These are phyloP conservation scores for Sordariomycetes sp. DNA, from an alignment of 2,329 filamentous ascomycete species.

Conservation along the genomic window DNA sequence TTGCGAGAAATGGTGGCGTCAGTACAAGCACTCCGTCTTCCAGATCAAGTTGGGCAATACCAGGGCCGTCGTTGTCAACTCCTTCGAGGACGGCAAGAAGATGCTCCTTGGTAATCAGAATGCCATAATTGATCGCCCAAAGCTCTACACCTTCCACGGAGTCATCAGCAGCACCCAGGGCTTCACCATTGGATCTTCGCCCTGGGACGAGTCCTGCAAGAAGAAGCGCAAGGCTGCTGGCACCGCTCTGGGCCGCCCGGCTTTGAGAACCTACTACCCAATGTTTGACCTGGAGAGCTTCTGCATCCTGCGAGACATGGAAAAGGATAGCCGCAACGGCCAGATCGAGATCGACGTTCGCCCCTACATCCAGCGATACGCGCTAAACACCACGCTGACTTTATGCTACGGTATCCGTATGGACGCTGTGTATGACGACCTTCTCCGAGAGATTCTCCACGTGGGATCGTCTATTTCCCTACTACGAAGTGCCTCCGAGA, in stretches of 20 bases:
- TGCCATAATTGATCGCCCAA: conserved; percentile 37
- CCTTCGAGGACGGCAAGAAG: conserved; percentile 38
- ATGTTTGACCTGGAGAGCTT: conserved; percentile 44
- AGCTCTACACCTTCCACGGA: conserved; percentile 41
- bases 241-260: conserved; percentile 30
- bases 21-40: conserved; percentile 34
- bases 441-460: conserved; percentile 39
- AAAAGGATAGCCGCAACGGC: conserved; percentile 27
- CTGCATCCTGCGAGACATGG: conserved; percentile 35
- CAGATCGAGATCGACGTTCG: conserved; percentile 31
- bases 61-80: conserved; percentile 39
- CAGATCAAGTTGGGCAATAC: conserved; percentile 43
- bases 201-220: conserved; percentile 41
- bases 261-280: conserved; percentile 33
- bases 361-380: conserved; percentile 41
- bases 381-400: conserved; percentile 41
- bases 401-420: conserved; percentile 44
- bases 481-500: conserved; percentile 37
- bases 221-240: conserved; percentile 41
- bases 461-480: conserved; percentile 40
- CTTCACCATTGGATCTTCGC: conserved; percentile 42
- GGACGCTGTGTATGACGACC: conserved; percentile 38
- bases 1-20: conserved; percentile 37
- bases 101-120: conserved; percentile 38
- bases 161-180: conserved; percentile 39